A percentile compares a stretch with the other conserved stretches of the same genome.
Conservation (phyloP, 2,329 filamentous ascomycete genomes). For the Diaporthe amygdali region DNA sequence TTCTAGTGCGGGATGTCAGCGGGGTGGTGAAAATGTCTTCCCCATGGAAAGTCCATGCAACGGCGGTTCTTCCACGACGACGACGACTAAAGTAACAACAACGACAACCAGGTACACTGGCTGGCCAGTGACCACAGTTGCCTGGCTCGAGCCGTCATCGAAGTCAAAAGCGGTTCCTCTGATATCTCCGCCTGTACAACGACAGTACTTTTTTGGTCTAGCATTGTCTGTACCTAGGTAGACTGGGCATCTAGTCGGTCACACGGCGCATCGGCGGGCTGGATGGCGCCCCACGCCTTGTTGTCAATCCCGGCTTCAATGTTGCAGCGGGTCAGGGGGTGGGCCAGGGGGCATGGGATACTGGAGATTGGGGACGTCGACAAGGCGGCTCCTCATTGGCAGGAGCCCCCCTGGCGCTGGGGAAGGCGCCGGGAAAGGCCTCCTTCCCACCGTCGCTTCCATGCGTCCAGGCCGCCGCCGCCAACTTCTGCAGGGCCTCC, state of each 20-base stretch:
- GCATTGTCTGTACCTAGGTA: neutral
- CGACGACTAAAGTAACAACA: neutral
- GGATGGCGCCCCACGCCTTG: neutral
- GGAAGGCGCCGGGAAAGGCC: neutral
- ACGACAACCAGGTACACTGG: neutral
- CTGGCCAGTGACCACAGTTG: neutral
- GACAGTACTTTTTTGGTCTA: neutral
- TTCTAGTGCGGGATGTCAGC: neutral
- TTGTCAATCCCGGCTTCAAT: neutral
- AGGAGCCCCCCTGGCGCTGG: neutral
- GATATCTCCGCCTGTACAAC: neutral
- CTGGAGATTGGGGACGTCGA: constrained; percentile 21
- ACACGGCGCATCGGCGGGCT: constrained; percentile 4
- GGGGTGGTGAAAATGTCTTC: neutral
- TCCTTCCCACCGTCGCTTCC: constrained; percentile 14
- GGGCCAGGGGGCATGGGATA: constrained; percentile 5
- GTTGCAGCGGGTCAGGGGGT: constrained; percentile 22
- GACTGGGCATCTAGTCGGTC: neutral
- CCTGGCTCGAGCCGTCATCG: neutral
- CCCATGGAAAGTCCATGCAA: neutral
- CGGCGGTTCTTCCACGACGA: neutral
- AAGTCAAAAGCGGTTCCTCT: neutral
- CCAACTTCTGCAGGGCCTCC: constrained; percentile 10
- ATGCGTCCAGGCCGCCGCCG: constrained; percentile 11
- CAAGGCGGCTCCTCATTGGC: neutral